Base-by-base conservation (phyloP, 192 early-diverging fungal genomes). In the Coemansia reversa region DNA sequence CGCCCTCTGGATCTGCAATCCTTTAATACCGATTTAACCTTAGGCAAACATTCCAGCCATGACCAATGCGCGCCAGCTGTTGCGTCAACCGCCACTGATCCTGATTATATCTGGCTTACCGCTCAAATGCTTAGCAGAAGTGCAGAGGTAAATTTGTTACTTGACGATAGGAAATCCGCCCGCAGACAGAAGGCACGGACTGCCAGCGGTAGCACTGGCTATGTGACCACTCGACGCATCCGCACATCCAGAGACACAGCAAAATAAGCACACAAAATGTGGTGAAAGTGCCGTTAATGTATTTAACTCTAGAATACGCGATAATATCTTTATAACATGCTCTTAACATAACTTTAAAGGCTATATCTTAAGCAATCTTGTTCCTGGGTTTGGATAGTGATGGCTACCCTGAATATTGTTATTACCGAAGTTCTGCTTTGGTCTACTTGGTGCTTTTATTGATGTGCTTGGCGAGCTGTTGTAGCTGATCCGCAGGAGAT, bases 31-130 rank as follows among this genome's bases (percentile, higher is more conserved):
- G 22, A 3, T 25, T 23, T 11, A 39, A 39, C 35, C 1, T 11
- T 11, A 11, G 35, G 12, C 4, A 39, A 39, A 9, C 4, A 11
- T 39, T 2, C 35, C 35, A 39, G 35, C 12, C 35, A 39, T 6
- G 35, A 11, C 5, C 35, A 39, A 39, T 7, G 6, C 35, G 8
- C 7, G 9, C 12, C 35, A 39, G 35, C 35, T 11, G 35, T 39
- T 39, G 35, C 12, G 35, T 39, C 35, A 39, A 39, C 35, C 4
- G 35, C 9, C 35, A 28, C 51, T 35, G 28, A 51, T 35, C 68
- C 68, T 11, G 64, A 66, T 20, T 23, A 32, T 18, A 33, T 58
- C 11, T 78, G 75, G 75, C 69, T 78, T 30, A 72, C 66, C 7
- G 59, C 69, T 14, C 75, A 78, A 51, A 72, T 72, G 69, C 53